These are phyloP conservation scores for Peronospora destructor DNA, from an alignment of 352 stramenopile genomes.

Conservation along the genomic window DNA sequence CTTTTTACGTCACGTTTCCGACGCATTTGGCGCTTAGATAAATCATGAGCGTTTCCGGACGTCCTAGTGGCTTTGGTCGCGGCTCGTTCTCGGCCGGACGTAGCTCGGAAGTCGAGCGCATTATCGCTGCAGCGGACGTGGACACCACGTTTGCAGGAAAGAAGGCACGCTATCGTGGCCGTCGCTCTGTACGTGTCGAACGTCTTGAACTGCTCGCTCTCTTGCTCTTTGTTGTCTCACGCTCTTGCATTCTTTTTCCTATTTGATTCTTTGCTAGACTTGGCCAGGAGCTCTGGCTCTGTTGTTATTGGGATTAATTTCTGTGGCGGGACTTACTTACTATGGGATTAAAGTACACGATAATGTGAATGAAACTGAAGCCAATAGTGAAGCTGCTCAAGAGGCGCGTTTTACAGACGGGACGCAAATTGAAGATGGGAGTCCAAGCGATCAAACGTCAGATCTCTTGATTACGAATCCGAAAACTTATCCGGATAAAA, in stretches of 20 bases:
- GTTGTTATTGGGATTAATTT: conserved; percentile 47
- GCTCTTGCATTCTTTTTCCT: neutral
- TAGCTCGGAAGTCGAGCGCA: conserved; percentile 76
- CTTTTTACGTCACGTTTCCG: neutral
- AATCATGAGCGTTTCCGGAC: conserved; percentile 29
- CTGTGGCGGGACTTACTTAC: conserved; percentile 61
- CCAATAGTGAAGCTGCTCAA: conserved; percentile 43
- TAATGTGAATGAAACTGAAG: conserved; percentile 41
- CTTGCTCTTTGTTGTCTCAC: neutral
- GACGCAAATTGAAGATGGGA: conserved; percentile 60
- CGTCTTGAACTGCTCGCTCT: neutral
- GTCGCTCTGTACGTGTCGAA: conserved; percentile 41
- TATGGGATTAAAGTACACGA: conserved; percentile 65
- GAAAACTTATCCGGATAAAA: conserved; percentile 55
- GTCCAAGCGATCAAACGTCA: conserved; percentile 32
- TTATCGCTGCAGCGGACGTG: conserved; percentile 71
- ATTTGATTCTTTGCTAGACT: conserved; percentile 28
- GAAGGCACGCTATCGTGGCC: conserved; percentile 63
- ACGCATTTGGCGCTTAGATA: neutral
- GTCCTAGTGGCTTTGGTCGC: conserved; percentile 26
- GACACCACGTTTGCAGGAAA: conserved; percentile 77
- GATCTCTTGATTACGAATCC: conserved; percentile 65
- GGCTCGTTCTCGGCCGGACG: conserved; percentile 43
- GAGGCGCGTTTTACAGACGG: conserved; percentile 48
- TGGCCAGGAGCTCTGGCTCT: conserved; percentile 71